Percentiles rank a stretch among this genome's conserved stretches.
Evolutionary conservation across 352 stramenopile genomes (phyloP).

Genomic region (Phytophthora pluvialis): DNA sequence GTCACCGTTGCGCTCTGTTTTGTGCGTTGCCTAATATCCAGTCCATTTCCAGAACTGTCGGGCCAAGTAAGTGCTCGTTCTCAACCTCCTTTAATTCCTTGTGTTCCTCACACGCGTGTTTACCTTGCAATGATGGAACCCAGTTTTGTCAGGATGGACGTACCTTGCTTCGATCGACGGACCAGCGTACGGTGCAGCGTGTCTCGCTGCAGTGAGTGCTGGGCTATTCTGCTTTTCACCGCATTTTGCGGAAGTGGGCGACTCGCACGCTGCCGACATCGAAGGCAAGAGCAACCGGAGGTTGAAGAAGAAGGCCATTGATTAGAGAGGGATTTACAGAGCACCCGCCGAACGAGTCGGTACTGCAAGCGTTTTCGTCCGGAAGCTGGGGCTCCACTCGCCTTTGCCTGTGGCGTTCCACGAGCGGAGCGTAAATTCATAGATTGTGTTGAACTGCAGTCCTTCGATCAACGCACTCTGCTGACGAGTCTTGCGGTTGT

Average conservation of each 20-base stretch:
- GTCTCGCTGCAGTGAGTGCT: constrained; percentile 65
- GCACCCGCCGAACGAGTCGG: constrained; percentile 33
- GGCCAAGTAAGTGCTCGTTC: constrained; percentile 55
- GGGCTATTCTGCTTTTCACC: constrained; percentile 72
- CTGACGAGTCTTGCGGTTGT: constrained; percentile 51
- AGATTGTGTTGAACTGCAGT: constrained; percentile 65
- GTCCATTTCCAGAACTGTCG: constrained; percentile 82
- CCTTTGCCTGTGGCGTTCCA: constrained; percentile 65
- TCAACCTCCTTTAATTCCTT: background rate
- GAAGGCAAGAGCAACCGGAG: constrained; percentile 21
- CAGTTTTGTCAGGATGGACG: constrained; percentile 83
- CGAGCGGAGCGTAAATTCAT: constrained; percentile 67
- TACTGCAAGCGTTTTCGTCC: constrained; percentile 42
- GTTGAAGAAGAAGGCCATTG: constrained; percentile 41
- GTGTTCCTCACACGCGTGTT: constrained; percentile 3
- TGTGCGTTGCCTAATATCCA: constrained; percentile 27
- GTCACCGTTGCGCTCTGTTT: constrained; percentile 13
- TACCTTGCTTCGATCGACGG: constrained; percentile 77
- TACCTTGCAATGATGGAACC: background rate
- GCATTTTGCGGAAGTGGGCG: constrained; percentile 53
- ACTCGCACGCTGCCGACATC: constrained; percentile 26
- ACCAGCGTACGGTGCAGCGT: constrained; percentile 66
- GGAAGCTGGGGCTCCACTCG: constrained; percentile 57
- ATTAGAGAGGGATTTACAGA: constrained; percentile 31
- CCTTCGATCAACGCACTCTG: constrained; percentile 50